Conservation (phyloP, 192 early-diverging fungal species). For the Coemansia sp. region DNA sequence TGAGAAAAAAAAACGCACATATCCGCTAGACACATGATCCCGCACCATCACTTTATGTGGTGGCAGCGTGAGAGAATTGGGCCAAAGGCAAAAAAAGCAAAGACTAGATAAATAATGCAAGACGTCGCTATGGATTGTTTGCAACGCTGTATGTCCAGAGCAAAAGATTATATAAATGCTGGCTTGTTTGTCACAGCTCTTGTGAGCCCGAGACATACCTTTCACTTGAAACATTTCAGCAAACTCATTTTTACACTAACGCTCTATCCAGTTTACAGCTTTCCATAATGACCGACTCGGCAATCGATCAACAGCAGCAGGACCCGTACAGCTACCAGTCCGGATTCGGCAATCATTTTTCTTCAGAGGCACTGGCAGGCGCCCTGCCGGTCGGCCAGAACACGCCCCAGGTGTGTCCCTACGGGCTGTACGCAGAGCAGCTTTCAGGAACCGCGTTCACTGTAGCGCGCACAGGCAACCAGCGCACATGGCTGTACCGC, state of each 20-base stretch:
- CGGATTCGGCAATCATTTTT: slow-evolving; percentile 90
- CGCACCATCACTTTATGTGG: neutral
- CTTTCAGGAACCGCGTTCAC: slow-evolving; percentile 93
- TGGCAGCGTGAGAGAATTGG: neutral
- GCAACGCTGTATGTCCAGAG: no score
- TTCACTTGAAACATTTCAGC: neutral
- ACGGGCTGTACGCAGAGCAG: slow-evolving; percentile 92
- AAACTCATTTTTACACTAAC: neutral
- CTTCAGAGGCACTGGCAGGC: slow-evolving; percentile 75
- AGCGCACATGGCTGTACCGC: slow-evolving; percentile 92
- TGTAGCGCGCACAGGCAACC: slow-evolving; percentile 74
- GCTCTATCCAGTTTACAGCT: neutral
- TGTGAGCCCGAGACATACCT: neutral
- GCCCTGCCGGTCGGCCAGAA: slow-evolving; percentile 90
- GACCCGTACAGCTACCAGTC: slow-evolving; percentile 63
- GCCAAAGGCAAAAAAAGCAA: neutral
- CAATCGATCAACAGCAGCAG: neutral
- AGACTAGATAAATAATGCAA: no score
- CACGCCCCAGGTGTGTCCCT: slow-evolving; percentile 87
- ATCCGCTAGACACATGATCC: neutral
- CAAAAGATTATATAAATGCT: neutral
- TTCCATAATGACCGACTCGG: neutral
- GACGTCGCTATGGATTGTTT: no score
- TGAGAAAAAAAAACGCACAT: neutral
- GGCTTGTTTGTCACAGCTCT: neutral